phyloP scores from a whole-genome alignment of 345 rosid species.

The Rubroshorea leprosula region DNA sequence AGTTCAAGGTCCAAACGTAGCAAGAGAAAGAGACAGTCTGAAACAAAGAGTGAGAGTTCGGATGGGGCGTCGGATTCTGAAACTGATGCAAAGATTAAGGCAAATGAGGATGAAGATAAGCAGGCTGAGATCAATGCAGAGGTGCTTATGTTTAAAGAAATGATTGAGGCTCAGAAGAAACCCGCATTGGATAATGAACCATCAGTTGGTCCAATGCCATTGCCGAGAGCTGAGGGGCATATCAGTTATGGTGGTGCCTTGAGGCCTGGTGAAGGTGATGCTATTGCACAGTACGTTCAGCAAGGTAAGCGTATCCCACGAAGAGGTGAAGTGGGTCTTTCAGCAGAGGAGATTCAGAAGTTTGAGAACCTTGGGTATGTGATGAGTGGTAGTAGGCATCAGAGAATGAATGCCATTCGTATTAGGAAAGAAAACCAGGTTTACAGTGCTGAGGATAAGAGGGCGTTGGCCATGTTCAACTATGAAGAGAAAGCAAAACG shows the following conservation, averaged over 20 bases:
- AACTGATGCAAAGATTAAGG: conserved; percentile 26
- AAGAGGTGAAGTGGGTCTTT: conserved; percentile 99
- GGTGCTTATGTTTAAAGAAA: conserved; percentile 57
- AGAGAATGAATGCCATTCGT: conserved; percentile 98
- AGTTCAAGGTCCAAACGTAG: conserved; percentile 25
- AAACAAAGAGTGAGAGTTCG: conserved; percentile 28
- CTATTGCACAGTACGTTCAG: conserved; percentile 96
- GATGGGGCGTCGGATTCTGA: conserved; percentile 35
- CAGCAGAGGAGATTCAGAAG: conserved; percentile 91
- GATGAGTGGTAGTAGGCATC: conserved; percentile 99
- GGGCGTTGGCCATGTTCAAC: conserved; percentile 95
- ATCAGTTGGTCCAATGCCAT: conserved; percentile 81
- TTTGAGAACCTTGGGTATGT: conserved; percentile 93
- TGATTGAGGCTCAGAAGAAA: conserved; percentile 80
- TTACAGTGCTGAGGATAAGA: conserved; percentile 95
- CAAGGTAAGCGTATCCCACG: conserved; percentile 99
- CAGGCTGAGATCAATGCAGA: conserved; percentile 58
- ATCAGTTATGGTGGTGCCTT: conserved; percentile 97
- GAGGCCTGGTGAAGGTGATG: conserved; percentile 99
- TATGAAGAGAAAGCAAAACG: conserved; percentile 95
- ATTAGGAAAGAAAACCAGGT: conserved; percentile 99
- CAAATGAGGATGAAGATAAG: conserved; percentile 35
- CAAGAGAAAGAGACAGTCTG: conserved; percentile 29
- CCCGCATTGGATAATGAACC: conserved; percentile 60
- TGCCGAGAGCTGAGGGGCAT: conserved; percentile 94